Conservation (phyloP, 1,284 basidiomycete species). For the Malassezia dermatis region DNA sequence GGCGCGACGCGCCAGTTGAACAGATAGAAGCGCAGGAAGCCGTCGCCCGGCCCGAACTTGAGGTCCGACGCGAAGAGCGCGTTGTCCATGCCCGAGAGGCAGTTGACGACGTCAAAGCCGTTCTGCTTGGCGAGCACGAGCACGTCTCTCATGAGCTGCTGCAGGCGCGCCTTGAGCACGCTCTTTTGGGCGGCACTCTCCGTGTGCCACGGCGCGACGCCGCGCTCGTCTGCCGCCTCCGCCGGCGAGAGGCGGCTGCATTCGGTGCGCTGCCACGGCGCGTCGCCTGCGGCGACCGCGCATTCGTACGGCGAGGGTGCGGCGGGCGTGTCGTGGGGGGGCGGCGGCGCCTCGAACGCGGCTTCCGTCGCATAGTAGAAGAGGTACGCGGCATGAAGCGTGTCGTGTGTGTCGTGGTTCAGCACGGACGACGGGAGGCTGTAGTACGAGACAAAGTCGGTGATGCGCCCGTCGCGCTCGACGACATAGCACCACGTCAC, state of each 20-base stretch:
- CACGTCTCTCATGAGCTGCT: constrained; percentile 64
- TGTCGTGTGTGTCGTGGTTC: constrained; percentile 51
- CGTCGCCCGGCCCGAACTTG: constrained; percentile 82
- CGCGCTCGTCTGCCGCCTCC: constrained; percentile 31
- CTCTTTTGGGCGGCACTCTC: constrained; percentile 57
- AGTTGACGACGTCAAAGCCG: constrained; percentile 92
- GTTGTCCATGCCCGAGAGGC: constrained; percentile 89
- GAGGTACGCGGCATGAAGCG: constrained; percentile 79
- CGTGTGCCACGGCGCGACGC: constrained; percentile 23
- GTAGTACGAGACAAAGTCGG: constrained; percentile 95
- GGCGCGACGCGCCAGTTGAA: constrained; percentile 50
- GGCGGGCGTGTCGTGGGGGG: background rate
- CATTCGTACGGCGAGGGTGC: constrained; percentile 4
- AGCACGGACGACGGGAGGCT: constrained; percentile 86
- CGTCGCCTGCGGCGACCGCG: background rate
- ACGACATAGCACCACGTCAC: constrained; percentile 96
- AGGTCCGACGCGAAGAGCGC: constrained; percentile 63
- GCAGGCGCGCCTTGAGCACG: constrained; percentile 61
- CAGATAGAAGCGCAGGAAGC: constrained; percentile 76
- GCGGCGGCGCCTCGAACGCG: constrained; percentile 16
- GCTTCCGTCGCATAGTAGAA: constrained; percentile 64
- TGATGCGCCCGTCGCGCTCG: constrained; percentile 77
- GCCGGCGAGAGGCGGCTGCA: constrained; percentile 24
- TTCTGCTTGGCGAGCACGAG: constrained; percentile 64
- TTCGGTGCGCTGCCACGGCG: constrained; percentile 24